Base-by-base conservation (phyloP, 345 rosid species). In the Pistacia atlantica region DNA sequence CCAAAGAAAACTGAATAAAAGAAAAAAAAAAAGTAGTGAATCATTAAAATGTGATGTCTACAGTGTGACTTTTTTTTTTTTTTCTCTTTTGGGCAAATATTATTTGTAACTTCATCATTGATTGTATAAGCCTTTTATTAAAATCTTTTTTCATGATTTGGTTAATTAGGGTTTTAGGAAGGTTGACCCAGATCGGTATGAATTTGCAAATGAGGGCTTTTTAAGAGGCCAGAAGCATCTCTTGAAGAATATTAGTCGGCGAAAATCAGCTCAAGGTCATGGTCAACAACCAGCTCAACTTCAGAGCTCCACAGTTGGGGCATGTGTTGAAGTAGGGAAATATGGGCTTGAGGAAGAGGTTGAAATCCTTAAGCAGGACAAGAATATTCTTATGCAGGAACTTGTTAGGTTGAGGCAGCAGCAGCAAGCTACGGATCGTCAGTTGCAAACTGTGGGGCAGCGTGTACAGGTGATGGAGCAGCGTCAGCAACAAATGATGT, bases 381-480 rank as follows among this genome's bases (percentile, higher is more conserved):
- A 93, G 84, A 93, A 92, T 80, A 92, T 92, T 59, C 97, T 93
- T 42, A 92, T 89, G 98, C 97, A 90, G 84, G 97, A 93, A 77
- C 95, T 93, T 62, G 93, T 93, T 71, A 84, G 97, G 89, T 80
- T 93, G 82, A 92, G 98, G 78, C 97, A 93, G 76, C 97, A 90
- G 75, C 98, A 92, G 77, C 97, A 93, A 84, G 25, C 89, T 38
- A 93, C 97, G 0, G 98, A 93, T 70, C 68, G 77, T 77, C 93
- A 93, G 79, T 80, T 93, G 85, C 92, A 91, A 75, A 79, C 85
- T 22, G 91, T 89, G 72, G 92, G 90, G 62, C 92, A 92, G 77
- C 91, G 93, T 77, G 95, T 92, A 68, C 95, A 92, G 71, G 92
- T 84, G 31, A 93, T 93, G 98, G 98, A 93, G 86, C 98, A 93